A percentile compares a stretch with the other conserved stretches of the same genome.
Evolutionary conservation across 2,329 filamentous ascomycete species (phyloP).

Genomic region (Aspergillus ochraceus): DNA sequence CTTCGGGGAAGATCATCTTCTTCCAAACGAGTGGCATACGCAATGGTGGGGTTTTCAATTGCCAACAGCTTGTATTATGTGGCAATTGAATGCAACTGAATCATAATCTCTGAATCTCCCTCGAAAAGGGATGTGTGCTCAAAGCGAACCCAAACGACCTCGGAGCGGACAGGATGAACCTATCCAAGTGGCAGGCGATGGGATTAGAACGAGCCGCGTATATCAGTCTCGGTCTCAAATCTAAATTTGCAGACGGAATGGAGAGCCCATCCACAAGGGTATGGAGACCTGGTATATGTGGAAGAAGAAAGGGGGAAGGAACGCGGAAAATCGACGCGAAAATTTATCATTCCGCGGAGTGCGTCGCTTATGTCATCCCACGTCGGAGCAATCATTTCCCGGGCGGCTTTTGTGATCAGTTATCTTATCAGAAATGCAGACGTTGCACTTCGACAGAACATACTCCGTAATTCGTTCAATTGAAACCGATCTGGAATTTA

Average conservation of each 20-base stretch:
- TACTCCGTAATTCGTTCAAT: too few relatives aligned
- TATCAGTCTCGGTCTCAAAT: slow-evolving; percentile 42
- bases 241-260: slow-evolving; percentile 45
- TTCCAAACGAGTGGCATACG: background rate
- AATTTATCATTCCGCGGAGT: slow-evolving; percentile 19
- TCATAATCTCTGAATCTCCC: too few relatives aligned
- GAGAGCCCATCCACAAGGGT: slow-evolving; percentile 40
- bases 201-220: slow-evolving; percentile 45
- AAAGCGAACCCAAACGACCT: slow-evolving; percentile 47
- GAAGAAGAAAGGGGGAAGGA: slow-evolving; percentile 21
- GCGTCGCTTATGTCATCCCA: slow-evolving; percentile 15
- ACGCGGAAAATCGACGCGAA: slow-evolving; percentile 11
- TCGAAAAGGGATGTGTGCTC: slow-evolving; percentile 37
- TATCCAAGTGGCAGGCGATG: slow-evolving; percentile 29
- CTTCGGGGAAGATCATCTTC: background rate
- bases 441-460: too few relatives aligned
- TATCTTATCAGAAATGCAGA: background rate
- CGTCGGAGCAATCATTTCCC: background rate
- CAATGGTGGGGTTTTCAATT: background rate
- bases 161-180: slow-evolving; percentile 21
- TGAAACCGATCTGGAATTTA: background rate
- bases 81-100: too few relatives aligned
- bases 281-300: slow-evolving; percentile 43
- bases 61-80: background rate
- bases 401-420: background rate